phyloP scores from a whole-genome alignment of 2,329 filamentous ascomycete genomes.

The Fusarium globosum region DNA sequence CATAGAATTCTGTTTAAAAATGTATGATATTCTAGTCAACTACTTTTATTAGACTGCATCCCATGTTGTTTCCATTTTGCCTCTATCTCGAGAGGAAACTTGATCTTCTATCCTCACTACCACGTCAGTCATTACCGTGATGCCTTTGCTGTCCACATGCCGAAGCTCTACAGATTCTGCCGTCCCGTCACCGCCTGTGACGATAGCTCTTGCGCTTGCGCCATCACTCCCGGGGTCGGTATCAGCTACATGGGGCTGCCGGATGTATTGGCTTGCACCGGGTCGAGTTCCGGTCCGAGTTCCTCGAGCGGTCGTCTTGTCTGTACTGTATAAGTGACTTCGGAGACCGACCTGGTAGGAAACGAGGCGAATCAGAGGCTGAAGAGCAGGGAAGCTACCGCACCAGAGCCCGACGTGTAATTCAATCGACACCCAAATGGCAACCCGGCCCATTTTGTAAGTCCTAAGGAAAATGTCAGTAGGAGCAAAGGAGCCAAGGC shows the following conservation, averaged over 20 bases:
- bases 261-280: not conserved
- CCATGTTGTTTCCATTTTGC: not conserved
- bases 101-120: not conserved
- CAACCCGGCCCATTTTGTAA: not conserved
- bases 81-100: not conserved
- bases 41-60: not conserved
- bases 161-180: not conserved
- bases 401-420: not conserved
- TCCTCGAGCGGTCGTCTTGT: not conserved
- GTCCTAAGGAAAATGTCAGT: fast-evolving
- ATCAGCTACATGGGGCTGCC: not conserved
- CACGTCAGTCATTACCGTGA: not conserved
- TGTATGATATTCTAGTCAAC: not conserved
- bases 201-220: not conserved
- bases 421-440: not conserved
- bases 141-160: not conserved
- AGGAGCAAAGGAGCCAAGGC: fast-evolving
- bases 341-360: not conserved
- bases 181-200: not conserved
- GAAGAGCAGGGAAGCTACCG: not conserved
- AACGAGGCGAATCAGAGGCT: not conserved
- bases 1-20: not conserved
- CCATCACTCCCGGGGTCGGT: not conserved
- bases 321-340: not conserved
- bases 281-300: not conserved